Base-by-base conservation (phyloP, 768 basidiomycete genomes). In the Cubamyces lactineus region DNA sequence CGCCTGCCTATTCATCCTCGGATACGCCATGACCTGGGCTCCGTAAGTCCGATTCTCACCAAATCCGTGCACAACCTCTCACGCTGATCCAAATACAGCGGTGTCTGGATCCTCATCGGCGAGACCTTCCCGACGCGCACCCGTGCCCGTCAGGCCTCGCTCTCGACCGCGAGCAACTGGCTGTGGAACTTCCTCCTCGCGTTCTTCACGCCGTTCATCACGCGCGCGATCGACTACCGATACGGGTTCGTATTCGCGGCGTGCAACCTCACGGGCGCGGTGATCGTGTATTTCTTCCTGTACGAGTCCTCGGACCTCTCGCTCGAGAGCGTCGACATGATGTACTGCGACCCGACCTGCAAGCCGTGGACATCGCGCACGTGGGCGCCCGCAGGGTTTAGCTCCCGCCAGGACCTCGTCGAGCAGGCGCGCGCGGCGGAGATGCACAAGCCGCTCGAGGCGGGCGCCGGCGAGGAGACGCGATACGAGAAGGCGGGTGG, bases 151-250 rank as follows among this genome's bases (percentile, higher is more conserved):
- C 89, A 90, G 70, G 87, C 83, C 5, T 83, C 86, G 40, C 72
- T 92, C 42, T 79, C 87, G 1, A 88, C 86, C 1, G 80, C 86
- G 0, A 74, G 78, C 34, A 89, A 88, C 72, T 89, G 87, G 83
- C 71, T 82, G 3, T 89, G 83, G 83, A 87, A 88, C 70, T 88
- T 88, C 78, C 75, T 88, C 40, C 75, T 89, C 57, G 87, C 86
- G 0, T 91, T 90, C 81, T 89, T 89, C 77, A 90, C 88, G n/a
- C 87, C 89, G 0, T 88, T 89, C 73, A 90, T 91, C 69, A 77
- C 76, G 3, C 70, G 62, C 19, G 76, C 79, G 13, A 90, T 90
- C 67, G 50, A 71, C 9, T 91, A 83, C 74, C 73, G 77, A 39
- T 90, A 87, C 72, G 89, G 89, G 4, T 91, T 84, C 71, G 78